Evolutionary conservation across 257 asterid species (phyloP).

Genomic region (Capsicum rhomboideum): DNA sequence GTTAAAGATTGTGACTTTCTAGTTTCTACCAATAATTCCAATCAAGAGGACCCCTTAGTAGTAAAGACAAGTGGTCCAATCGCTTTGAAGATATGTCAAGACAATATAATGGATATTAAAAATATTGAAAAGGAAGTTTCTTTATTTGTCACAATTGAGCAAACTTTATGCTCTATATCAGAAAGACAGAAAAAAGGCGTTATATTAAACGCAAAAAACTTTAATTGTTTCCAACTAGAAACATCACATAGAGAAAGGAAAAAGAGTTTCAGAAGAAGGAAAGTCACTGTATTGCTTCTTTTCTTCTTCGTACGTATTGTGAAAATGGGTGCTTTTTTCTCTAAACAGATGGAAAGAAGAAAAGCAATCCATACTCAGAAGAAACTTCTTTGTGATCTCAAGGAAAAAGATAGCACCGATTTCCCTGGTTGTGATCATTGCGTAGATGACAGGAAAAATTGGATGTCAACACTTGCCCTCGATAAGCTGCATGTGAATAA

Average conservation of each 20-base stretch:
- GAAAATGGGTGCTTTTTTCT: conserved; percentile 52
- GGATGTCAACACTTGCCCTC: conserved; percentile 62
- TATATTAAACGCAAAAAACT: not conserved
- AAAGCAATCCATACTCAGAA: conserved; percentile 45
- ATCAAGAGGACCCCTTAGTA: not conserved
- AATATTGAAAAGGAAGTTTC: not conserved
- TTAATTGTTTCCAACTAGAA: not conserved
- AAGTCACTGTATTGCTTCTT: not conserved
- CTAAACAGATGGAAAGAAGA: conserved; percentile 56
- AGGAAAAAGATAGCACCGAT: conserved; percentile 25
- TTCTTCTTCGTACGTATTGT: not conserved
- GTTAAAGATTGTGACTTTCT: not conserved
- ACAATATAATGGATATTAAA: not conserved
- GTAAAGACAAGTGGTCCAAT: not conserved
- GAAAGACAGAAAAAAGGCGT: not conserved
- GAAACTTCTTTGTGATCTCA: conserved; percentile 43
- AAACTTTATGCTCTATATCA: not conserved
- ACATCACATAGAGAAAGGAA: not conserved
- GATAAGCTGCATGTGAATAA: conserved; percentile 43
- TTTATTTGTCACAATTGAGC: not conserved
- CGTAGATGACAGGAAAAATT: conserved; percentile 54
- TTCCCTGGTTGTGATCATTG: conserved; percentile 64
- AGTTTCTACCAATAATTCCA: not conserved
- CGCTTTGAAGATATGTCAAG: not conserved
- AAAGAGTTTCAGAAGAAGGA: not conserved